Base-by-base conservation (phyloP, 805 yeast genomes). In the Metschnikowia bowlesiae region DNA sequence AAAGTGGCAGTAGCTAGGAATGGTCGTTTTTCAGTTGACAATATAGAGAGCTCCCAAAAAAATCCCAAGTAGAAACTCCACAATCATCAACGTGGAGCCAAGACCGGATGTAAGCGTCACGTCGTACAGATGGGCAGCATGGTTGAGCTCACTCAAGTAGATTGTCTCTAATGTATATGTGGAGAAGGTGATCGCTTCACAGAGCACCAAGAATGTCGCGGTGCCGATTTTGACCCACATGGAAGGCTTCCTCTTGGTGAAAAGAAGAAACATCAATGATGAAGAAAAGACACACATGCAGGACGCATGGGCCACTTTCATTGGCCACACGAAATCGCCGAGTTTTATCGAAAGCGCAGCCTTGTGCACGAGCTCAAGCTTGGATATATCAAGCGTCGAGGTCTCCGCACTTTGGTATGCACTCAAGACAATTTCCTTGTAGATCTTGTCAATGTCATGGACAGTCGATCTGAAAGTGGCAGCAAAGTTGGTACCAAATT, bases 401-500 rank as follows among this genome's bases (percentile, higher is more conserved):
- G 33, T n/a, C 31, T 39, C 39, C 3, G 46, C 46, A 16, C 29
- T 29, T 7, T 8, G 26, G n/a, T 46, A 26, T 7, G 47, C n/a
- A 4, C 31, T 49, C 11, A 18, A 14, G 14, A 40, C 35, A 4
- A 50, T 48, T n/a, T 51, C 54, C 29, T 42, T 51, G 40, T 49
- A 54, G 14, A 54, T 47, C 8, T 33, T 38, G 40, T 55, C 57
- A 13, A 55, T 44, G 33, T 55, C 53, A 9, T 37, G 49, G 7
- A 55, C 46, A 7, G 49, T 49, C 6, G 49, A 48, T 14, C 32
- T 30, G 49, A 54, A 55, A 1, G 56, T 48, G 9, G 39, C 18
- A 2, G 53, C 52, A 26, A 54, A 39, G 6, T 47, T 43, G 9
- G 30, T 10, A 8, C 56, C 62, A 31, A 62, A 56, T 22, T 51